phyloP scores from a whole-genome alignment of 2,329 filamentous ascomycete genomes.

The Cladosporium sphaerospermum region DNA sequence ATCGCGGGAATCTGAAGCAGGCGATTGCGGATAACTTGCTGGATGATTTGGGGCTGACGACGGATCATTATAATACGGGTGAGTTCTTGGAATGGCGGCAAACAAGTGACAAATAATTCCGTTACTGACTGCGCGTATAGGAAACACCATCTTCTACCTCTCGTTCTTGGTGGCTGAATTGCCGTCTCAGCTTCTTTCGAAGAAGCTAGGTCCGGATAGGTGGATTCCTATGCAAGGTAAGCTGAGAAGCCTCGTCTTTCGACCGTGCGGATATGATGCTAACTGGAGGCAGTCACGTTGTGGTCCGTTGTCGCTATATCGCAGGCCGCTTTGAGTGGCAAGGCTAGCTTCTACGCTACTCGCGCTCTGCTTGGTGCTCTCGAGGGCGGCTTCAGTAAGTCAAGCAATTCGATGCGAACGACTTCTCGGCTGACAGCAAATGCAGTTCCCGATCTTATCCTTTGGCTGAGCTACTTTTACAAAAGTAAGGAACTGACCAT shows the following conservation, averaged over 20 bases:
- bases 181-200: conserved; percentile 43
- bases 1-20: conserved; percentile 25
- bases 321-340: conserved; percentile 20
- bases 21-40: conserved; percentile 27
- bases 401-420: too few relatives aligned
- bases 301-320: conserved; percentile 39
- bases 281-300: conserved; percentile 30
- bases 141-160: conserved; percentile 23
- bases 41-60: conserved; percentile 21
- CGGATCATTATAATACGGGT: conserved; percentile 28
- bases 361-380: conserved; percentile 37
- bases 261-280: not conserved
- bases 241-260: not conserved
- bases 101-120: conserved; percentile 15
- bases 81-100: not conserved
- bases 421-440: conserved; percentile 23
- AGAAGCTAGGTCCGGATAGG: conserved; percentile 40
- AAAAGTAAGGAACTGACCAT: conserved; percentile 63
- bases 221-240: conserved; percentile 38
- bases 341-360: conserved; percentile 33
- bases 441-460: conserved; percentile 54
- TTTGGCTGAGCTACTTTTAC: conserved; percentile 72
- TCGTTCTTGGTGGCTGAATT: conserved; percentile 35
- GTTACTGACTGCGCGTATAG: conserved; percentile 13
- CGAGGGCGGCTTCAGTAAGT: conserved; percentile 30